A percentile compares a stretch with the other conserved stretches of the same genome.
These are phyloP conservation scores for Aurinia saxatilis DNA, from an alignment of 345 rosid species.

Conservation along the genomic window DNA sequence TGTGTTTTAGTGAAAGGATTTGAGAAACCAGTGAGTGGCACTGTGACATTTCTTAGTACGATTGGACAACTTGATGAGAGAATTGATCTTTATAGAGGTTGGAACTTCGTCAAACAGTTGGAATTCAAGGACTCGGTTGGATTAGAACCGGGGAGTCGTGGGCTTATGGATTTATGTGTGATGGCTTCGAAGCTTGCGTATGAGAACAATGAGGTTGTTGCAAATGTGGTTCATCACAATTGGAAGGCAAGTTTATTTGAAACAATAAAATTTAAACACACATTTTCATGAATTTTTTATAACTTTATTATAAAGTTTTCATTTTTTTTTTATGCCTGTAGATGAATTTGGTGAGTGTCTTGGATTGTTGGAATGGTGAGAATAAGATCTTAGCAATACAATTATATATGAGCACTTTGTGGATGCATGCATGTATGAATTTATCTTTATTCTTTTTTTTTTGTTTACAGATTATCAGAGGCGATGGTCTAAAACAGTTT, in stretches of 20 bases:
- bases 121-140: constrained; percentile 4
- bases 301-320: background rate
- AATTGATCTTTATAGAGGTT: constrained; percentile 36
- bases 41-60: constrained; percentile 49
- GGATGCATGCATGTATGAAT: background rate
- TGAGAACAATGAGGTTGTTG: constrained; percentile 66
- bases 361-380: constrained; percentile 90
- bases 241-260: constrained; percentile 63
- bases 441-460: background rate
- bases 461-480: constrained; percentile 53
- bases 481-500: constrained; percentile 67
- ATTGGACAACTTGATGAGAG: constrained; percentile 68
- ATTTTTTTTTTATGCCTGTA: constrained; percentile 20
- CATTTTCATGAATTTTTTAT: constrained; percentile 4
- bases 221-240: constrained; percentile 43
- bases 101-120: constrained; percentile 22
- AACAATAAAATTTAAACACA: too few species aligned
- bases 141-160: constrained; percentile 37
- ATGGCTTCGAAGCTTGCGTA: constrained; percentile 80
- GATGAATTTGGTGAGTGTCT: constrained; percentile 82
- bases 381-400: background rate
- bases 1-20: constrained; percentile 47
- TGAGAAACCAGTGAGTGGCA: constrained; percentile 52
- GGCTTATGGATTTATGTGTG: constrained; percentile 66
- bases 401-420: too few species aligned